Evolutionary conservation across 129 eudicot species (phyloP), one percentile per base, ranked within the genome.

Genomic region (Deinandra increscens): DNA sequence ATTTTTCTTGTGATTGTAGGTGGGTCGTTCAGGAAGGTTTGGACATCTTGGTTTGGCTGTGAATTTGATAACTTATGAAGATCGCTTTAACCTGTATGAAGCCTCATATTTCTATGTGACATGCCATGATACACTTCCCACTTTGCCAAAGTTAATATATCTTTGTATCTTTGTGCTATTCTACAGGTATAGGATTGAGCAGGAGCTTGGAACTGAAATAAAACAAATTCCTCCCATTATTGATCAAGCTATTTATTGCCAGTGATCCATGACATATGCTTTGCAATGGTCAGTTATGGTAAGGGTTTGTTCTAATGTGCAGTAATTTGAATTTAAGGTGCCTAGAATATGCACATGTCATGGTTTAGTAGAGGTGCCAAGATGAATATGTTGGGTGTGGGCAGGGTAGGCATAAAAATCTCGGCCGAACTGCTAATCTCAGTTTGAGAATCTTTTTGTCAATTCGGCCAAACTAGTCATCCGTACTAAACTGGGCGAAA

Each of bases 201-300:
- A 84, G 79, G 90, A 87, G 75, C 90, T 87, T 61, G 95, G 90
- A 34, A 82, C 87, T 14, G 95, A 87, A 60, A 87, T 87, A 17
- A 87, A 82, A 71, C 95, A 80, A 74, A 87, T 87, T 78, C 95
- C 90, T 71, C 87, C 89, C 4, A 80, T 70, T 2, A 84, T 84
- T 15, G 90, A 84, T 66, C 87, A 84, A 78, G 85, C 81, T 37
- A 80, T 87, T 51, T 87, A 87, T 62, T 86, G 93, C 39, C 83
- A 55, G 49, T 86, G 79, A 86, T 43, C 11, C 29, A 26, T 26
- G 31, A 26, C 31, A 26, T 26, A 36, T 17, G 71, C 56, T 46
- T 60, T 65, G 31, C 60, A 58, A 53, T 38, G 77, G 74, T 63
- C 71, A 44, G 34, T 79, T 50, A 73, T 17, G 67, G 65, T 48